phyloP scores from a whole-genome alignment of 768 basidiomycete genomes.

The Collybia sordida region DNA sequence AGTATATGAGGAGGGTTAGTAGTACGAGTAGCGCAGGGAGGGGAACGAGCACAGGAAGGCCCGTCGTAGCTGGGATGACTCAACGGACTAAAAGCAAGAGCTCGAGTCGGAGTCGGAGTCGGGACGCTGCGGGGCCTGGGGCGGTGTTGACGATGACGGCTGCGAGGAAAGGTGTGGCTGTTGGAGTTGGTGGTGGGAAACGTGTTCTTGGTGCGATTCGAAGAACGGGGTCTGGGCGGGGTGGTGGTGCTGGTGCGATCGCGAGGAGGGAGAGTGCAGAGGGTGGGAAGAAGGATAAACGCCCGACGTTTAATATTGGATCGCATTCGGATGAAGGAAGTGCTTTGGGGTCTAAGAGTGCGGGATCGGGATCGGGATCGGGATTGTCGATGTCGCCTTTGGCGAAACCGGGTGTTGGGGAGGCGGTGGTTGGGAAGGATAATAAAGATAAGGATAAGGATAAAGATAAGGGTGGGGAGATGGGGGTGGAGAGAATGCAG shows the following conservation, averaged over 20 bases:
- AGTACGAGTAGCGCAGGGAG: constrained; percentile 7
- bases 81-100: background rate
- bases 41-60: background rate
- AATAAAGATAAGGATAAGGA: too few relatives aligned
- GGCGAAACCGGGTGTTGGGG: background rate
- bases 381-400: constrained; percentile 26
- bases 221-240: background rate
- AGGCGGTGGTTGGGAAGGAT: background rate
- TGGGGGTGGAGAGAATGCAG: background rate
- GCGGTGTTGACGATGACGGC: constrained; percentile 13
- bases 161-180: background rate
- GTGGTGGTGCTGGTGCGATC: background rate
- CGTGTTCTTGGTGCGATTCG: constrained; percentile 4
- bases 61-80: background rate
- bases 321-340: constrained; percentile 56
- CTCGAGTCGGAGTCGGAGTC: constrained; percentile 12
- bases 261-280: background rate
- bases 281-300: constrained; percentile 13
- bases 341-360: constrained; percentile 31
- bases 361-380: constrained; percentile 36
- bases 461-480: background rate
- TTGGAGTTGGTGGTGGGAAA: background rate
- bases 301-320: constrained; percentile 55
- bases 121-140: constrained; percentile 12
- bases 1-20: constrained; percentile 10